Evolutionary conservation across 371 early-diverging fungal genomes (phyloP), one percentile per base, ranked within the genome.

Genomic region (Mortierella sp.): DNA sequence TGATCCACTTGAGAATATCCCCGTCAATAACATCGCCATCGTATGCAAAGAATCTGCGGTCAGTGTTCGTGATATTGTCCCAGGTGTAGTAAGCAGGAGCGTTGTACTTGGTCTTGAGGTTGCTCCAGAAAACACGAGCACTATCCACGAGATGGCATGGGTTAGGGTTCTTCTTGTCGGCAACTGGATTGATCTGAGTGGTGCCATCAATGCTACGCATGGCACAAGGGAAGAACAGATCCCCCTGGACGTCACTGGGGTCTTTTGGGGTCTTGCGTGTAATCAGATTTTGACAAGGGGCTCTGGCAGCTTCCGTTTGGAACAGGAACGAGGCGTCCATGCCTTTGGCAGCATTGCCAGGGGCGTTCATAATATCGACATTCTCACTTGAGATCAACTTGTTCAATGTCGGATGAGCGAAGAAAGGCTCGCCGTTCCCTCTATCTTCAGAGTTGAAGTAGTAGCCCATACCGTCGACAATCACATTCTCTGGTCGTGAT

Each of bases 191-290:
- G 41, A 80, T 63, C 0, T 83, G 82, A 57, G 64, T 81, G 47
- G 65, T 69, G 27, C 70, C 69, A 58, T 83, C 78, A 31, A 84
- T 72, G 58, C 69, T 78, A 16, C 85, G 72, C 49, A 88, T 67
- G 2, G 82, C 81, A 54, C 94, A 94, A 13, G 94, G 94, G 74
- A 93, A 94, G 57, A 88, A 90, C 72, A 90, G 91, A 82, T 87
- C 90, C 78, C 62, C 70, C 49, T 73, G 68, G 18, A 50, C 43
- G 38, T 73, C 74, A 3, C 54, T 48, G 2, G 68, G 49, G 6
- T 58, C 48, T 19, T 65, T 59, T 13, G 78, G 63, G 3, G 48
- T 24, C 12, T 21, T 41, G 16, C 70, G 70, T 13, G 54, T 50
- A 50, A 76, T 70, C 13, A 76, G 39, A 0, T 66, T 63, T 10